Evolutionary conservation across 1,284 basidiomycete genomes (phyloP).

Genomic region (Tylopilus orsonianus): DNA sequence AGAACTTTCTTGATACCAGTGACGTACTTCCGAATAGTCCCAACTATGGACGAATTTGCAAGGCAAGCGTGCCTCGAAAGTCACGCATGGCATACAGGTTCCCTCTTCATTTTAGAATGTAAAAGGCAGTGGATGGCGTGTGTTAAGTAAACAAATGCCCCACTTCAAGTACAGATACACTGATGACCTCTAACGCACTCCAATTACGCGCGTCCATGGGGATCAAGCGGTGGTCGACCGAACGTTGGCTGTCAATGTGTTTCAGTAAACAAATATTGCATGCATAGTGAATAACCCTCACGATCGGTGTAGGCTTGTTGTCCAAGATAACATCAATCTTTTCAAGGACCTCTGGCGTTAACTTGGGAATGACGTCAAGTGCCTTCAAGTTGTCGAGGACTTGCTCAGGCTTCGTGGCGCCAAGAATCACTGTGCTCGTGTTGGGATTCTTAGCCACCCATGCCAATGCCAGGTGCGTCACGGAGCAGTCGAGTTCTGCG

Average conservation of each 20-base stretch:
- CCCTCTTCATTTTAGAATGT: too few relatives aligned
- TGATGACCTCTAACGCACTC: too few relatives aligned
- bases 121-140: too few relatives aligned
- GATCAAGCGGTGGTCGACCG: constrained; percentile 36
- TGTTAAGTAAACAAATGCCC: too few relatives aligned
- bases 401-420: constrained; percentile 53
- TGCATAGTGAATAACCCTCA: constrained; percentile 18
- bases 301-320: constrained; percentile 38
- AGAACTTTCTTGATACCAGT: too few relatives aligned
- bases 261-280: background rate
- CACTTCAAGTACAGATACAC: too few relatives aligned
- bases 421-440: constrained; percentile 68
- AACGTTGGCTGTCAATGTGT: constrained; percentile 22
- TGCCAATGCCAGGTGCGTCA: constrained; percentile 70
- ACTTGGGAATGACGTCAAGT: constrained; percentile 56
- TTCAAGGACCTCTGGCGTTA: constrained; percentile 53
- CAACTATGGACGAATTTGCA: too few relatives aligned
- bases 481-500: constrained; percentile 53
- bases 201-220: constrained; percentile 22
- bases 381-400: constrained; percentile 67
- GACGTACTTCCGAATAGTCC: too few relatives aligned
- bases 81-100: too few relatives aligned
- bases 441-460: constrained; percentile 76
- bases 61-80: too few relatives aligned
- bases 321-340: constrained; percentile 59